Conservation (phyloP, 306 rosid genomes). For the Alnus rubra region DNA sequence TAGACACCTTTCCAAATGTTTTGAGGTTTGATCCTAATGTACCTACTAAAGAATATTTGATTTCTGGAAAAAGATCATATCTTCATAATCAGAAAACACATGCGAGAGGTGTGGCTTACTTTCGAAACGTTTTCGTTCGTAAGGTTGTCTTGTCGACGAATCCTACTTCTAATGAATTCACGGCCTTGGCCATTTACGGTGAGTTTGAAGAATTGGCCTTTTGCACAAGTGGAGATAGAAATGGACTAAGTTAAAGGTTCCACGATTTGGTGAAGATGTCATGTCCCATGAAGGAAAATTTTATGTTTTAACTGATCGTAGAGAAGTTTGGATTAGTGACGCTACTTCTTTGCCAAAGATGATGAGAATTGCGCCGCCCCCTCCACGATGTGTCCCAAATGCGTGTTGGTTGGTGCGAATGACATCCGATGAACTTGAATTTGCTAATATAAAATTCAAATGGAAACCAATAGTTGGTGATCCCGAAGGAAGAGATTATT, state of each 20-base stretch:
- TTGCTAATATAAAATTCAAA: not conserved
- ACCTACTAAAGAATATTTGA: too few relatives aligned
- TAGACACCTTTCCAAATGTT: too few relatives aligned
- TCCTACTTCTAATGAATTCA: not conserved
- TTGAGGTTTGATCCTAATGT: too few relatives aligned
- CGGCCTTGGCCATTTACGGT: not conserved
- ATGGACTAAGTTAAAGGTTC: not conserved
- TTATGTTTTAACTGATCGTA: not conserved
- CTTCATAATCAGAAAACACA: too few relatives aligned
- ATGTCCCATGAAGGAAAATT: not conserved
- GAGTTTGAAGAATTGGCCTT: not conserved
- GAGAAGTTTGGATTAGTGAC: not conserved
- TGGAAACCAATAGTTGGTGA: not conserved
- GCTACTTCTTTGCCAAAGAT: not conserved
- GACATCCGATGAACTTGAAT: not conserved
- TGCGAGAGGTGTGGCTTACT: not conserved
- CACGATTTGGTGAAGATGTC: not conserved
- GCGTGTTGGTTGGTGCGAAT: not conserved
- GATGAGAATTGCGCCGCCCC: not conserved
- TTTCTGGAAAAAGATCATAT: too few relatives aligned
- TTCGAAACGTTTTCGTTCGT: not conserved
- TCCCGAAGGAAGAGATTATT: not conserved
- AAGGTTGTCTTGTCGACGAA: not conserved
- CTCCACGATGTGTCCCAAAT: not conserved
- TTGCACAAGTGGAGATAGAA: not conserved